These are phyloP conservation scores for Fusarium avenaceum DNA, from an alignment of 2,329 filamentous ascomycete species.

Conservation along the genomic window DNA sequence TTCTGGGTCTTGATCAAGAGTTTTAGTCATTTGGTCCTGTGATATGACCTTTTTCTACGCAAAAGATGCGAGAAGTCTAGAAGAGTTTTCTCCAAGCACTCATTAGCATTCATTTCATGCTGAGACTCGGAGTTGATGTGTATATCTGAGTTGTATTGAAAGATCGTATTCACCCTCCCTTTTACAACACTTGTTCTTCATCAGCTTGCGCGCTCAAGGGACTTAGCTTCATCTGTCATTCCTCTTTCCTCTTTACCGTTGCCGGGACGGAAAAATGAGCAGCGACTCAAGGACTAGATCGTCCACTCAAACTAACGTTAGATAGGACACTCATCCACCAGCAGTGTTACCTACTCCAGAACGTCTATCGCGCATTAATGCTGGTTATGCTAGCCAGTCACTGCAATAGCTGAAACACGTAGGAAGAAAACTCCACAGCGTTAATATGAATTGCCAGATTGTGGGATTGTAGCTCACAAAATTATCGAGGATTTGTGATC, in stretches of 20 bases:
- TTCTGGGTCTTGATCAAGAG: background rate
- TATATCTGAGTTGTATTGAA: too few relatives aligned
- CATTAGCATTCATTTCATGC: too few relatives aligned
- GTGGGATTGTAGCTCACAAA: slow-evolving; percentile 22
- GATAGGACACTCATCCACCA: background rate
- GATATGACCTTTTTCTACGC: background rate
- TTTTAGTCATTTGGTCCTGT: background rate
- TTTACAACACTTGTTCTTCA: background rate
- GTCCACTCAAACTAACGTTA: background rate
- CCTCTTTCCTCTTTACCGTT: background rate
- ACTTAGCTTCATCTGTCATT: background rate
- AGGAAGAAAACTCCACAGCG: slow-evolving; percentile 9
- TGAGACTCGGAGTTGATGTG: too few relatives aligned
- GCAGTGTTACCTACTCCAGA: background rate
- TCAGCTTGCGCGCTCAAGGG: background rate
- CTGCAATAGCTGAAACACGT: background rate
- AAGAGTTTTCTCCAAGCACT: background rate
- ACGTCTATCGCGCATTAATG: background rate
- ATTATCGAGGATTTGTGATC: slow-evolving; percentile 28
- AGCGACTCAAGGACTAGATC: background rate
- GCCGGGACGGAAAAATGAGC: background rate
- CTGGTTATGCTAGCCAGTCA: background rate
- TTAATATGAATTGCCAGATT: slow-evolving; percentile 15
- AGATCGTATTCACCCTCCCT: too few relatives aligned
- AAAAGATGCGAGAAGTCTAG: background rate